A percentile compares a stretch with the other conserved stretches of the same genome.
These are phyloP conservation scores for Evernia prunastri DNA, from an alignment of 495 filamentous ascomycete genomes.

Conservation along the genomic window DNA sequence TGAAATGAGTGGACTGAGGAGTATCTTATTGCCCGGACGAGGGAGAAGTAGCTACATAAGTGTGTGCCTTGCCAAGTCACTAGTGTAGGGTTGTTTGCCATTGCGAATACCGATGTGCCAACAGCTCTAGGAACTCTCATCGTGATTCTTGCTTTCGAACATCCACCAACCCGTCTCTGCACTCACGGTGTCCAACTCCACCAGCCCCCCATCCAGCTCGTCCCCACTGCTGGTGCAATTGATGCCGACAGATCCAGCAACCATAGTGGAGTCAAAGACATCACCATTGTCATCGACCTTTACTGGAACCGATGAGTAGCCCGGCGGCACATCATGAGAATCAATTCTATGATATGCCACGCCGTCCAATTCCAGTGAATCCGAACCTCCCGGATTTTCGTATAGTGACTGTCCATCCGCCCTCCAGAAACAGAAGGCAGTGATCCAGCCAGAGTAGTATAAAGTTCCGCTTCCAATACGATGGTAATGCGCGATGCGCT, in stretches of 20 bases:
- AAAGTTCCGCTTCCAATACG: conserved; percentile 28
- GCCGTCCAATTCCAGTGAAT: conserved; percentile 22
- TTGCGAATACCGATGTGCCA: too few relatives aligned
- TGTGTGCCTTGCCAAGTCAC: too few relatives aligned
- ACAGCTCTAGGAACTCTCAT: too few relatives aligned
- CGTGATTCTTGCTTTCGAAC: conserved; percentile 21
- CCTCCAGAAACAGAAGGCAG: conserved; percentile 45
- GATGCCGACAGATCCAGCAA: conserved; percentile 34
- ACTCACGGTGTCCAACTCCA: conserved; percentile 30
- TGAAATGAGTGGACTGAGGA: too few relatives aligned
- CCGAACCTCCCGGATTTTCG: background rate
- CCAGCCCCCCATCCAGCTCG: conserved; percentile 4
- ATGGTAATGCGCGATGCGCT: conserved; percentile 24
- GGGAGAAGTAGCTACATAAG: too few relatives aligned
- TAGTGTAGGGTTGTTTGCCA: too few relatives aligned
- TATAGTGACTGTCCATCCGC: conserved; percentile 30
- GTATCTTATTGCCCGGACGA: too few relatives aligned
- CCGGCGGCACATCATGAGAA: conserved; percentile 25
- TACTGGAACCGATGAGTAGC: conserved; percentile 30
- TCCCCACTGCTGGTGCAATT: conserved; percentile 24
- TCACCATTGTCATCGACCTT: conserved; percentile 29
- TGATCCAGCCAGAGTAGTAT: conserved; percentile 41
- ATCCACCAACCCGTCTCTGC: conserved; percentile 37
- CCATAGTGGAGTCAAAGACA: conserved; percentile 26
- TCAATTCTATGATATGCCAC: conserved; percentile 23